phyloP scores from a whole-genome alignment of 2,329 filamentous ascomycete species.

The Pseudocercospora macadamiae region DNA sequence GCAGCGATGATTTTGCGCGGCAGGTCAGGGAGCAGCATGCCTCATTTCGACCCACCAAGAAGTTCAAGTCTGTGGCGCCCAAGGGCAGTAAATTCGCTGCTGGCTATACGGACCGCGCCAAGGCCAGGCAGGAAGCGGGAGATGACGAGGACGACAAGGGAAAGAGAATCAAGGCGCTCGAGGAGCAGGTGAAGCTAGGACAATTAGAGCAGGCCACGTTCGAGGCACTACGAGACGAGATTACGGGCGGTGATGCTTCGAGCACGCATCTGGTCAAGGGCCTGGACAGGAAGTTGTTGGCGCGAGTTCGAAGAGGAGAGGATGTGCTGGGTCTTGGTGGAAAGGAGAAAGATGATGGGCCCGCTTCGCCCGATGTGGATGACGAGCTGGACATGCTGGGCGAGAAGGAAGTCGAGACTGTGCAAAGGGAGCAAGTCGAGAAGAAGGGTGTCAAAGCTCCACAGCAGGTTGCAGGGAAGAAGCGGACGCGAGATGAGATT shows the following conservation, averaged over 20 bases:
- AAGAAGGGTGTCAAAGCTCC: constrained; percentile 56
- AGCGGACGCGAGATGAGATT: constrained; percentile 62
- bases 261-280: constrained; percentile 91
- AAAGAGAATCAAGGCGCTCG: constrained; percentile 73
- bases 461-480: constrained; percentile 48
- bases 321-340: constrained; percentile 49
- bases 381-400: constrained; percentile 57
- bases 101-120: constrained; percentile 83
- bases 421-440: constrained; percentile 61
- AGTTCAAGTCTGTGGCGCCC: constrained; percentile 74
- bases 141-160: constrained; percentile 59
- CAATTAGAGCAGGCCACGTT: constrained; percentile 82
- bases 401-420: constrained; percentile 69
- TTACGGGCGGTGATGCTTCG: constrained; percentile 76
- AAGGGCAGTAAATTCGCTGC: constrained; percentile 78
- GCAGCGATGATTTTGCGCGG: constrained; percentile 72
- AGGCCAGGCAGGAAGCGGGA: constrained; percentile 56
- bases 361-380: constrained; percentile 40
- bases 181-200: constrained; percentile 78
- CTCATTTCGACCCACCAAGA: constrained; percentile 59
- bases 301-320: constrained; percentile 70
- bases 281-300: constrained; percentile 79
- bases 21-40: constrained; percentile 77
- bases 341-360: constrained; percentile 33
- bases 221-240: constrained; percentile 71